These are phyloP conservation scores for Botrytis galanthina DNA, from an alignment of 2,329 filamentous ascomycete species.

Conservation along the genomic window DNA sequence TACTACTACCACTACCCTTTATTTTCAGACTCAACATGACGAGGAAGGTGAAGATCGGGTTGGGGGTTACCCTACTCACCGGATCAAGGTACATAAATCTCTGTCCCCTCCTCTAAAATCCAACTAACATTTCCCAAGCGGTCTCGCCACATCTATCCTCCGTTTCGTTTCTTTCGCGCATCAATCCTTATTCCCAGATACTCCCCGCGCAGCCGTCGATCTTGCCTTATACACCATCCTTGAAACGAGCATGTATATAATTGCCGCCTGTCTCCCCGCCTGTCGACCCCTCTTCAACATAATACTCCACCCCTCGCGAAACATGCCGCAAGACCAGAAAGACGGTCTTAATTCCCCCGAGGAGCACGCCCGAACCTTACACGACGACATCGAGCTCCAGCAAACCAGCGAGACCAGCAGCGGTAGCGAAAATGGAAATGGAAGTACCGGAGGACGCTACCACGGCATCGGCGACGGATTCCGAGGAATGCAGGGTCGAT, in stretches of 20 bases:
- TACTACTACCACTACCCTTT: slow-evolving; percentile 37
- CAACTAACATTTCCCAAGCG: slow-evolving; percentile 14
- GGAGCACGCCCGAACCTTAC: not conserved
- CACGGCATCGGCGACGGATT: not conserved
- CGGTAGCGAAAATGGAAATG: not conserved
- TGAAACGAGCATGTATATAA: slow-evolving; percentile 23
- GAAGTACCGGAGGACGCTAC: not conserved
- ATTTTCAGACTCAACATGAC: slow-evolving; percentile 38
- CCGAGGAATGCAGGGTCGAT: slow-evolving; percentile 9
- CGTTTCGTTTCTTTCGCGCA: slow-evolving; percentile 18
- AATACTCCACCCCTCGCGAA: slow-evolving; percentile 9
- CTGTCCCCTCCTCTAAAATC: not conserved
- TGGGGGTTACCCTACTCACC: slow-evolving; percentile 14
- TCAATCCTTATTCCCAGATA: slow-evolving; percentile 15
- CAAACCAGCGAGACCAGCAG: not conserved
- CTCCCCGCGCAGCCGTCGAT: slow-evolving; percentile 16
- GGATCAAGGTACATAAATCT: slow-evolving; percentile 13
- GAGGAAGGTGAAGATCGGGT: slow-evolving; percentile 17
- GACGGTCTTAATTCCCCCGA: not conserved
- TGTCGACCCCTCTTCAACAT: slow-evolving; percentile 19
- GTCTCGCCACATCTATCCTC: slow-evolving; percentile 19
- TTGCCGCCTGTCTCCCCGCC: slow-evolving; percentile 21
- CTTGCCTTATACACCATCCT: slow-evolving; percentile 16
- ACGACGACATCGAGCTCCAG: slow-evolving; percentile 10
- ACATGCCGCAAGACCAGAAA: not conserved